Evolutionary conservation across 192 early-diverging fungal genomes (phyloP).

Genomic region (Jimgerdemannia flammicorona): DNA sequence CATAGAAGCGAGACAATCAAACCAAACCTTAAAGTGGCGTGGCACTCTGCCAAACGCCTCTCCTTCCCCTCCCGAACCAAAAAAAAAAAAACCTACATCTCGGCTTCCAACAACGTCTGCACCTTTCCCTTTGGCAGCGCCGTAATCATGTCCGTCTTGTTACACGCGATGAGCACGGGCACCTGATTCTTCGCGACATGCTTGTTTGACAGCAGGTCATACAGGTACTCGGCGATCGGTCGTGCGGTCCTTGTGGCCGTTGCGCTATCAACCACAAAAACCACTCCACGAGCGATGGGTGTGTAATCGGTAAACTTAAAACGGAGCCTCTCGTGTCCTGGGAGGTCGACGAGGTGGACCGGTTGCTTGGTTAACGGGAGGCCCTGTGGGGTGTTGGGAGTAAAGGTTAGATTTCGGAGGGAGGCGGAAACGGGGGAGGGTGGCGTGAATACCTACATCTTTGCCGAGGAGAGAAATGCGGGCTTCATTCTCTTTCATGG

Average conservation of each 20-base stretch:
- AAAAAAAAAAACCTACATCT: slow-evolving; percentile 55
- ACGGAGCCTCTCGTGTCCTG: slow-evolving; percentile 83
- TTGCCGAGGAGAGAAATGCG: slow-evolving; percentile 26
- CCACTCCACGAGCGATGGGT: slow-evolving; percentile 59
- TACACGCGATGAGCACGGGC: slow-evolving; percentile 74
- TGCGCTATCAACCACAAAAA: slow-evolving; percentile 80
- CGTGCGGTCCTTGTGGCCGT: slow-evolving; percentile 51
- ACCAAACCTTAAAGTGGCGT: no score
- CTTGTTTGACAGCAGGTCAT: slow-evolving; percentile 72
- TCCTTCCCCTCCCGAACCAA: no score
- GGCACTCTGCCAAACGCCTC: no score
- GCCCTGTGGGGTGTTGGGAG: background rate
- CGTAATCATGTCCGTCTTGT: slow-evolving; percentile 76
- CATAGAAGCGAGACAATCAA: no score
- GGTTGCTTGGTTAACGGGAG: slow-evolving; percentile 22
- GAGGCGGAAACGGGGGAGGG: background rate
- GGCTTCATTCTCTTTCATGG: slow-evolving; percentile 71
- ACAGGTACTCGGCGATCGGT: slow-evolving; percentile 71
- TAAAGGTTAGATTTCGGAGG: background rate
- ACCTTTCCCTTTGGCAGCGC: slow-evolving; percentile 66
- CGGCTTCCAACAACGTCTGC: slow-evolving; percentile 64
- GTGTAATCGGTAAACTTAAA: slow-evolving; percentile 70
- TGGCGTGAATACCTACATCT: slow-evolving; percentile 4
- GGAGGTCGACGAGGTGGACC: slow-evolving; percentile 74
- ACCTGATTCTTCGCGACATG: slow-evolving; percentile 52